Conservation (phyloP, 768 basidiomycete genomes). For the Leucosporidium yakuticum region DNA sequence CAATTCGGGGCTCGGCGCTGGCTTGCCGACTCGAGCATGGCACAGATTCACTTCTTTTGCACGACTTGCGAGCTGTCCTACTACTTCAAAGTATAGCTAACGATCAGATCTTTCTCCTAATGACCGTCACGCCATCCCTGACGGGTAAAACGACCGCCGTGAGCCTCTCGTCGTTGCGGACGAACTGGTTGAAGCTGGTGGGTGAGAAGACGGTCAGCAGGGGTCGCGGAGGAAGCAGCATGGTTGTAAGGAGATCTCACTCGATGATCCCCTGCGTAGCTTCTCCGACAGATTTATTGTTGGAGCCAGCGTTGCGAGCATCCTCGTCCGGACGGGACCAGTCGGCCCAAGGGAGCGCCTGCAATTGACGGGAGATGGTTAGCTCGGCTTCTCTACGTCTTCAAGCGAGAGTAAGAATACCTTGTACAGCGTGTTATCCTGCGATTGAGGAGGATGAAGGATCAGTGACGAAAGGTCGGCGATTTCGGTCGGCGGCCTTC, state of each 20-base stretch:
- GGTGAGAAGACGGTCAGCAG: background rate
- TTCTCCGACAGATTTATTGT: background rate
- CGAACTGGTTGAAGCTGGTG: conserved; percentile 22
- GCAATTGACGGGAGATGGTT: too few species aligned
- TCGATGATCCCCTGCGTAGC: conserved; percentile 2
- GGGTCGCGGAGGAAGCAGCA: background rate
- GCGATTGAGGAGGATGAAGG: background rate
- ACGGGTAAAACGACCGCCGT: conserved; percentile 3
- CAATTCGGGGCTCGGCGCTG: too few species aligned
- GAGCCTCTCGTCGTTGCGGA: conserved; percentile 6
- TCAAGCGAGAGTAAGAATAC: background rate
- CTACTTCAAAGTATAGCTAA: too few species aligned
- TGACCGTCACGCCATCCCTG: conserved; percentile 26
- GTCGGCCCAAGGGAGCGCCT: background rate
- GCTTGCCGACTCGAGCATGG: too few species aligned
- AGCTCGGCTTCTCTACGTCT: background rate
- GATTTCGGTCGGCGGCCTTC: too few species aligned
- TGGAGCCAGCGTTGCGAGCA: background rate
- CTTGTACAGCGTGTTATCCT: conserved; percentile 36
- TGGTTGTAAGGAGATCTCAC: background rate
- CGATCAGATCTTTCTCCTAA: conserved; percentile 3
- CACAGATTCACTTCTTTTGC: too few species aligned
- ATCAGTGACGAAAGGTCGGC: background rate
- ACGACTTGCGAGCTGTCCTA: too few species aligned
- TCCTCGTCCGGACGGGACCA: background rate